phyloP scores from a whole-genome alignment of 1,284 basidiomycete genomes.

The Sanguinoderma infundibulare region DNA sequence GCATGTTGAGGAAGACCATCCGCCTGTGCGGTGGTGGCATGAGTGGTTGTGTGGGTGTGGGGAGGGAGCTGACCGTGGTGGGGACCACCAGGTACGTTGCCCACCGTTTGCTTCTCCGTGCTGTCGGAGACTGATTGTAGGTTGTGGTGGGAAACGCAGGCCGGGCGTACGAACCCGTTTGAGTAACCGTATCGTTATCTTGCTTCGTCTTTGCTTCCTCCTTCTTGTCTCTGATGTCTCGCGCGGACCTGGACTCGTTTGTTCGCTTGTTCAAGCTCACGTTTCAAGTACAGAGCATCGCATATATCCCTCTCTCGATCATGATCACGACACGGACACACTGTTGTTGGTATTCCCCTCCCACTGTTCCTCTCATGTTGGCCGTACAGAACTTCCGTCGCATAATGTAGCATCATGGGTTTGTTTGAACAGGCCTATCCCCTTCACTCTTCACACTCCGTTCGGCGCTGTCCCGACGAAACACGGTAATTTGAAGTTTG shows the following conservation, averaged over 20 bases:
- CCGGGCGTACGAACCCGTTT: slow-evolving; percentile 76
- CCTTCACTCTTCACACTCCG: background rate
- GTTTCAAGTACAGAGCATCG: background rate
- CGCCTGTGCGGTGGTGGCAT: slow-evolving; percentile 71
- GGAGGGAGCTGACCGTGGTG: slow-evolving; percentile 69
- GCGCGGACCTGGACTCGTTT: background rate
- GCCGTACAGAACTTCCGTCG: background rate
- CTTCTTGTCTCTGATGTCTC: background rate
- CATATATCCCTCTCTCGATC: background rate
- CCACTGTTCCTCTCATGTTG: background rate
- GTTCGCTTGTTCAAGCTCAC: background rate
- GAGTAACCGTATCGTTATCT: slow-evolving; percentile 46
- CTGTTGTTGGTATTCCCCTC: background rate
- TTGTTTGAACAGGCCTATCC: background rate
- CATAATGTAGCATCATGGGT: slow-evolving; percentile 4
- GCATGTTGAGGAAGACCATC: slow-evolving; percentile 17
- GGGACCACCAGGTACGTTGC: slow-evolving; percentile 65
- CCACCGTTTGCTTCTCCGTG: background rate
- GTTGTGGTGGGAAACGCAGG: slow-evolving; percentile 45
- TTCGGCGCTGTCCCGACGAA: background rate
- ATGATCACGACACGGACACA: background rate
- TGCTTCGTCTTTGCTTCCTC: background rate
- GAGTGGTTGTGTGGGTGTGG: slow-evolving; percentile 82
- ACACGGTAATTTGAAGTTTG: background rate
- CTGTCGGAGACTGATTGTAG: background rate